Percentiles rank a stretch among this genome's conserved stretches.
Evolutionary conservation across 306 rosid species (phyloP).

Genomic region (Acacia melanoxylon): DNA sequence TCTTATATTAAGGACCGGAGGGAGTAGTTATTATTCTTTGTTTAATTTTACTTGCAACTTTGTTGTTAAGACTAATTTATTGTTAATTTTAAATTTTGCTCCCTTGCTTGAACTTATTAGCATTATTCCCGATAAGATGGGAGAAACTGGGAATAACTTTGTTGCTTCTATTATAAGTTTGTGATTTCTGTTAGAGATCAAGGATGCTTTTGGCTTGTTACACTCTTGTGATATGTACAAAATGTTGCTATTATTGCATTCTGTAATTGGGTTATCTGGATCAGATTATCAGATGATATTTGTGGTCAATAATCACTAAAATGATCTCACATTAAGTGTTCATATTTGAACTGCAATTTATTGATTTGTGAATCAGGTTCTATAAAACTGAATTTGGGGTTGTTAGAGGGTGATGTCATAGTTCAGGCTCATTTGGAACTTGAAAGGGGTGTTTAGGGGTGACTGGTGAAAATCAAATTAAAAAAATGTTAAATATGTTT

Average conservation of each 20-base stretch:
- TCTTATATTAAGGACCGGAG: no score
- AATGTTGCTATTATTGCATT: neutral
- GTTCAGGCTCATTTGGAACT: neutral
- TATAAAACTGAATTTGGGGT: neutral
- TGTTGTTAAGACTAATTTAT: neutral
- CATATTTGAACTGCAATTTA: neutral
- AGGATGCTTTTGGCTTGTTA: neutral
- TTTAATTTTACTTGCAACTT: neutral
- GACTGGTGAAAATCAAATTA: no score
- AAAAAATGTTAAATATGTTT: no score
- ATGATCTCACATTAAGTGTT: neutral
- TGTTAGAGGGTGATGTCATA: neutral
- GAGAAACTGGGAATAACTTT: neutral
- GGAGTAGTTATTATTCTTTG: neutral
- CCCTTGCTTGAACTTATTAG: neutral
- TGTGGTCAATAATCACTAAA: neutral
- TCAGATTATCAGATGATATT: neutral
- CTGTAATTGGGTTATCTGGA: neutral
- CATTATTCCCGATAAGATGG: neutral
- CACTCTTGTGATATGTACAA: neutral
- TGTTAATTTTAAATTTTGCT: neutral
- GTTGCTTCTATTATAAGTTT: neutral
- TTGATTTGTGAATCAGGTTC: neutral
- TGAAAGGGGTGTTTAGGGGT: no score
- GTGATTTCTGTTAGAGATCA: neutral